Conservation (phyloP, 345 rosid species). For the Aquilaria yunnanensis region DNA sequence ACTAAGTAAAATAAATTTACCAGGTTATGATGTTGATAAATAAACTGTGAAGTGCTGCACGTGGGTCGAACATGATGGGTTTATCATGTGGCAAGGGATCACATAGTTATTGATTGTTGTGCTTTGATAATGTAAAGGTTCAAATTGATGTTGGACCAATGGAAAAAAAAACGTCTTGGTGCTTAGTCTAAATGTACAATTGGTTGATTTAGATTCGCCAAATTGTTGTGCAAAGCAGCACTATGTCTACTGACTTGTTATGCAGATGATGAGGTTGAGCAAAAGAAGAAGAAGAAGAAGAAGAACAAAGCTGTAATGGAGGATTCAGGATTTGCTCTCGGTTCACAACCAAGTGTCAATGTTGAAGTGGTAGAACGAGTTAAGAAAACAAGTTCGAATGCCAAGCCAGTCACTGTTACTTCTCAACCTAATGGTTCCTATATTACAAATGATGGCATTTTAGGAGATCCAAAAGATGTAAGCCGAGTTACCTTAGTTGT, state of each 20-base stretch:
- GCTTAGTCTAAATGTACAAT: too few species aligned
- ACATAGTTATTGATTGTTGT: too few species aligned
- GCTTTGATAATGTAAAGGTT: too few species aligned
- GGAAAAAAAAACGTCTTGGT: too few species aligned
- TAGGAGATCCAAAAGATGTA: conserved; percentile 56
- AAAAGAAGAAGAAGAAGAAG: conserved; percentile 71
- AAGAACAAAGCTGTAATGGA: conserved; percentile 40
- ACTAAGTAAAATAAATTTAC: too few species aligned
- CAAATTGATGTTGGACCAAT: too few species aligned
- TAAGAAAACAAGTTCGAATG: conserved; percentile 43
- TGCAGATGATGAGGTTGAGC: conserved; percentile 67
- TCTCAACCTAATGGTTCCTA: conserved; percentile 37
- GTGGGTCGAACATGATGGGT: too few species aligned
- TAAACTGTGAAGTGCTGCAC: too few species aligned
- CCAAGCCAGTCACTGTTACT: conserved; percentile 29
- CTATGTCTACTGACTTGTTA: not conserved
- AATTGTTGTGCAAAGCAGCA: too few species aligned
- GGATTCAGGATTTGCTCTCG: conserved; percentile 35
- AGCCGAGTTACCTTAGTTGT: conserved; percentile 12
- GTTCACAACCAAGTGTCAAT: conserved; percentile 34
- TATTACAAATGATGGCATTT: conserved; percentile 31
- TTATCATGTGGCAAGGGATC: too few species aligned
- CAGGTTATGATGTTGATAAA: too few species aligned
- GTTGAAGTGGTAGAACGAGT: conserved; percentile 37
- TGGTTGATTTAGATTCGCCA: too few species aligned